Percentiles rank a stretch among this genome's conserved stretches.
phyloP scores from a whole-genome alignment of 1,284 basidiomycete genomes.

The Ceratobasidium sp. region DNA sequence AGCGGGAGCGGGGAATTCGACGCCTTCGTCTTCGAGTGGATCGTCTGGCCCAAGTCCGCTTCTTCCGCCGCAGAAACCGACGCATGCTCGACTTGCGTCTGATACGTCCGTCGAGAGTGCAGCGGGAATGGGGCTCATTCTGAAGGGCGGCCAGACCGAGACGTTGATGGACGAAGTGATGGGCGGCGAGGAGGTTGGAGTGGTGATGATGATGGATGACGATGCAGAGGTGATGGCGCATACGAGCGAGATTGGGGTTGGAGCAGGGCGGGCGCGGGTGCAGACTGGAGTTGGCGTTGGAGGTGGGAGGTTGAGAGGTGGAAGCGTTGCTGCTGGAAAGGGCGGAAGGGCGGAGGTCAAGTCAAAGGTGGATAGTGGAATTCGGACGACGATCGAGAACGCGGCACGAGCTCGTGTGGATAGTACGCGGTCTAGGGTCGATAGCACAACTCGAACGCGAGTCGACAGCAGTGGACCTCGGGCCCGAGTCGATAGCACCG shows the following conservation, averaged over 20 bases:
- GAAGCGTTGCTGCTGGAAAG: not conserved
- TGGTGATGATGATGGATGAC: not conserved
- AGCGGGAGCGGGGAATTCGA: not conserved
- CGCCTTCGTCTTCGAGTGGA: slow-evolving; percentile 21
- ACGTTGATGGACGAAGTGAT: too few species aligned
- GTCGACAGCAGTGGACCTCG: too few species aligned
- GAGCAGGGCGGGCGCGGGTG: slow-evolving; percentile 38
- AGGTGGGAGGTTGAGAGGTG: slow-evolving; percentile 12
- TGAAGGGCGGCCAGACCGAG: too few species aligned
- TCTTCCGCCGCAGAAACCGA: not conserved
- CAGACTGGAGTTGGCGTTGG: slow-evolving; percentile 41
- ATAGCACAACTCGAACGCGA: too few species aligned
- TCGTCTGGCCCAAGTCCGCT: slow-evolving; percentile 1
- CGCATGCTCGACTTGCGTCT: slow-evolving; percentile 20
- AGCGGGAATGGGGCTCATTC: too few species aligned
- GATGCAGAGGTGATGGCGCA: slow-evolving; percentile 22
- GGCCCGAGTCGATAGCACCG: too few species aligned
- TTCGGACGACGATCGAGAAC: not conserved
- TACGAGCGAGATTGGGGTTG: slow-evolving; percentile 29
- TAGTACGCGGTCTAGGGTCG: slow-evolving; percentile 21
- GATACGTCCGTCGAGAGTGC: slow-evolving; percentile 4
- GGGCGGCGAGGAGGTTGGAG: too few species aligned
- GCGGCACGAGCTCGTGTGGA: slow-evolving; percentile 17
- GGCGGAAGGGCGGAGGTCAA: slow-evolving; percentile 7
- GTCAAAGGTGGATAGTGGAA: slow-evolving; percentile 21